Percentiles rank a stretch among this genome's conserved stretches.
These are phyloP conservation scores for Gnaphalium uliginosum DNA, from an alignment of 129 eudicot species.

Conservation along the genomic window DNA sequence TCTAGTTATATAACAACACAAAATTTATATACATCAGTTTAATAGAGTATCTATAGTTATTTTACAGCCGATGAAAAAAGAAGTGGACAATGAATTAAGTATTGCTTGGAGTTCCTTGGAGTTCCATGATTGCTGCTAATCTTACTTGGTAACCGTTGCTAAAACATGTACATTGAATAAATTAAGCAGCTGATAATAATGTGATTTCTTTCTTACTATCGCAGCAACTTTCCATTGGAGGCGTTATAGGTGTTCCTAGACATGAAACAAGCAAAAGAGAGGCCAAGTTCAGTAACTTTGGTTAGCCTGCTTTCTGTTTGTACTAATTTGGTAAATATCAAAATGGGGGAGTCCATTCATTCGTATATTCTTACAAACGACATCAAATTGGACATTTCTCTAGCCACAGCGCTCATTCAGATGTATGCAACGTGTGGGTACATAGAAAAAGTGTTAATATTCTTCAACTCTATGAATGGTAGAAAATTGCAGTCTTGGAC, in stretches of 20 bases:
- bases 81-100: too few relatives aligned
- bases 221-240: neutral
- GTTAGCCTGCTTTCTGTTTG: conserved; percentile 27
- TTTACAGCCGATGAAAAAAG: too few relatives aligned
- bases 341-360: conserved; percentile 24
- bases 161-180: neutral
- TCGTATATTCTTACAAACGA: conserved; percentile 14
- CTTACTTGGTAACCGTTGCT: conserved; percentile 1
- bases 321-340: conserved; percentile 11
- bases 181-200: too few relatives aligned
- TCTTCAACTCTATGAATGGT: conserved; percentile 13
- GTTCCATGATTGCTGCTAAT: neutral
- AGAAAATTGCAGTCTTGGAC: conserved; percentile 30
- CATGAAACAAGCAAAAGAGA: conserved; percentile 19
- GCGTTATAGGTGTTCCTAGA: conserved; percentile 24
- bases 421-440: conserved; percentile 24
- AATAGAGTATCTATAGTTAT: too few relatives aligned
- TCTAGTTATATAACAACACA: too few relatives aligned
- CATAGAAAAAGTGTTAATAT: conserved; percentile 2
- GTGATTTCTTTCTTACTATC: too few relatives aligned
- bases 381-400: conserved; percentile 17
- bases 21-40: too few relatives aligned
- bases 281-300: conserved; percentile 26
- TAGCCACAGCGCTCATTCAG: conserved; percentile 20
- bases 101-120: too few relatives aligned